Conservation (phyloP, 1,139 yeast genomes). For the Nadsonia commutata region DNA sequence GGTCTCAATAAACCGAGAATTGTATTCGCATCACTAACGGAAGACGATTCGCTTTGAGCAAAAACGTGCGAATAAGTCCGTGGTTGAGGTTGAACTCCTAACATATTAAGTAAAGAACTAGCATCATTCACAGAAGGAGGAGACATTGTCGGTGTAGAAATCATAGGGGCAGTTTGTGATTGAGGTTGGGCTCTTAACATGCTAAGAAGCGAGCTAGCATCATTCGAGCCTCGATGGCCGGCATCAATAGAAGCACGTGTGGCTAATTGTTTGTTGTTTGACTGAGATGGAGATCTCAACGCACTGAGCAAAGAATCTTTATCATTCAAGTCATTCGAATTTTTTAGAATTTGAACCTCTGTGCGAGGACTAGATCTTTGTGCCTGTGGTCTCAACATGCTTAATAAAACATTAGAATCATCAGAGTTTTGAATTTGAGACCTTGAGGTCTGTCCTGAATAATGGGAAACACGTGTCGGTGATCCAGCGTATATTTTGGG, state of each 20-base stretch:
- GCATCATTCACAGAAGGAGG: not conserved
- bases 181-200: not conserved
- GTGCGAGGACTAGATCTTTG: not conserved
- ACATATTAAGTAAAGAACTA: not conserved
- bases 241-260: too few species aligned
- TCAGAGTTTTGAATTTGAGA: not conserved
- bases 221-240: not conserved
- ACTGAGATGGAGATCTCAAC: not conserved
- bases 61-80: too few species aligned
- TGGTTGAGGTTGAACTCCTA: not conserved
- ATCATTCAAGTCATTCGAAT: too few species aligned
- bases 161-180: not conserved
- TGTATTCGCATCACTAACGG: too few species aligned
- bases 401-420: not conserved
- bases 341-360: too few species aligned
- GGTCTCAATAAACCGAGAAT: too few species aligned
- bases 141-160: not conserved
- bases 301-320: not conserved
- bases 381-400: not conserved
- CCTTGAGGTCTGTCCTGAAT: not conserved
- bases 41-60: too few species aligned
- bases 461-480: not conserved
- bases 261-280: too few species aligned
- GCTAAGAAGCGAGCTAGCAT: not conserved
- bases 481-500: too few species aligned